These are phyloP conservation scores for Coemansia reversa DNA, from an alignment of 192 early-diverging fungal genomes.

Conservation along the genomic window DNA sequence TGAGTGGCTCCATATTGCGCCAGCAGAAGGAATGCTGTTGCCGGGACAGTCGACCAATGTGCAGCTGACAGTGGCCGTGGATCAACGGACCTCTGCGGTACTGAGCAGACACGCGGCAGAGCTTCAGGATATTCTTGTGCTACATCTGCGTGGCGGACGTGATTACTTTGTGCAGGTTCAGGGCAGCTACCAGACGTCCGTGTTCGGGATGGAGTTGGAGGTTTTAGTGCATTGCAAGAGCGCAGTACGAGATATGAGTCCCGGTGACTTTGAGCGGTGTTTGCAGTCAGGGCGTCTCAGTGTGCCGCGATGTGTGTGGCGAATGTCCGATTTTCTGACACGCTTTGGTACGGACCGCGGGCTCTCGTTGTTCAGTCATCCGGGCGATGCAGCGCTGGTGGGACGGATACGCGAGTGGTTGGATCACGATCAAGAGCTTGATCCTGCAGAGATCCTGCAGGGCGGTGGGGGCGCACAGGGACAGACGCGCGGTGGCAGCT, in stretches of 20 bases:
- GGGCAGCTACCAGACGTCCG: conserved; percentile 69
- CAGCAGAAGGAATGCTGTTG: conserved; percentile 65
- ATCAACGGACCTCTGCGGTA: conserved; percentile 49
- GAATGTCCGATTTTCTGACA: conserved; percentile 49
- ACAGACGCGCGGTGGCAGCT: not conserved
- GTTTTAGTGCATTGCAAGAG: conserved; percentile 60
- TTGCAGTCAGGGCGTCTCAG: conserved; percentile 46
- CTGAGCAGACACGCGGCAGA: conserved; percentile 57
- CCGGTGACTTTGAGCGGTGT: conserved; percentile 50
- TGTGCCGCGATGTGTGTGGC: conserved; percentile 47
- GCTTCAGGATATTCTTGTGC: conserved; percentile 60
- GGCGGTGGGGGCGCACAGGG: conserved; percentile 7
- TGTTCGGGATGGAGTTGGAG: conserved; percentile 73
- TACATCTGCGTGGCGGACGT: conserved; percentile 77
- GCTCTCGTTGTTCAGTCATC: conserved; percentile 34
- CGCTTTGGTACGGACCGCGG: conserved; percentile 33
- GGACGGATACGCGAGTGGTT: conserved; percentile 75
- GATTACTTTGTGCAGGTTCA: conserved; percentile 81
- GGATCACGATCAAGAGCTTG: conserved; percentile 60
- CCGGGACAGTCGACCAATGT: conserved; percentile 58
- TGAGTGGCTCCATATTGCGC: conserved; percentile 74
- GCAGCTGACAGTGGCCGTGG: conserved; percentile 52
- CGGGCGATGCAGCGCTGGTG: conserved; percentile 63
- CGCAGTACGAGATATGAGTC: conserved; percentile 58
- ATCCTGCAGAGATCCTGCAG: conserved; percentile 23